These are phyloP conservation scores for Akanthomyces lecanii DNA, from an alignment of 2,329 filamentous ascomycete species.

Conservation along the genomic window DNA sequence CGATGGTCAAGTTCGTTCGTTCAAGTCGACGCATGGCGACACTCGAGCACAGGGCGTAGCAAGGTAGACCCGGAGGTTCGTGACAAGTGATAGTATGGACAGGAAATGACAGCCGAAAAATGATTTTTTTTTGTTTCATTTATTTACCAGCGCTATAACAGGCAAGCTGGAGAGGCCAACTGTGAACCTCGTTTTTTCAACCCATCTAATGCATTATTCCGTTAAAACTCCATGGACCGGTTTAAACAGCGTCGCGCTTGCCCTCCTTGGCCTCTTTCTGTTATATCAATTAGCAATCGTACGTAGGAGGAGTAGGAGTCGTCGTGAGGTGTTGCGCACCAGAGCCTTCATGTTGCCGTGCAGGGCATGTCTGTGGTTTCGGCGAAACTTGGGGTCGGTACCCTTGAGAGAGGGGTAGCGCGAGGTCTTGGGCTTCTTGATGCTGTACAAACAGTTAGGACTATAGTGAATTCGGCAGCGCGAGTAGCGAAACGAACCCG, in stretches of 20 bases:
- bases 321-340: conserved; percentile 59
- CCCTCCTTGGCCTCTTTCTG: conserved; percentile 98
- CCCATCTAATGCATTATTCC: conserved; percentile 17
- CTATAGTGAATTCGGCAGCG: conserved; percentile 20
- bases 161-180: conserved; percentile 8
- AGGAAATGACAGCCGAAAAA: conserved; percentile 4
- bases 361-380: conserved; percentile 99
- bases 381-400: conserved; percentile 98
- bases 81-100: background rate
- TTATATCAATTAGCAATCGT: conserved; percentile 29
- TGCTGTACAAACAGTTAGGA: conserved; percentile 52
- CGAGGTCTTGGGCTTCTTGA: conserved; percentile 99
- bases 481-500: conserved; percentile 62
- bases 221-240: conserved; percentile 5
- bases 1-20: background rate
- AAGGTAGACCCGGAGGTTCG: background rate
- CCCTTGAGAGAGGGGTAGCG: conserved; percentile 98
- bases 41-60: background rate
- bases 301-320: conserved; percentile 12
- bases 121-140: conserved; percentile 7
- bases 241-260: conserved; percentile 82
- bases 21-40: background rate
- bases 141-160: conserved; percentile 13
- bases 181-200: conserved; percentile 15
- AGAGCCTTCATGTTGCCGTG: conserved; percentile 98